Percentiles rank a stretch among this genome's conserved stretches.
phyloP scores from a whole-genome alignment of 1,284 basidiomycete genomes.

The Apiotrichum veenhuisii region DNA sequence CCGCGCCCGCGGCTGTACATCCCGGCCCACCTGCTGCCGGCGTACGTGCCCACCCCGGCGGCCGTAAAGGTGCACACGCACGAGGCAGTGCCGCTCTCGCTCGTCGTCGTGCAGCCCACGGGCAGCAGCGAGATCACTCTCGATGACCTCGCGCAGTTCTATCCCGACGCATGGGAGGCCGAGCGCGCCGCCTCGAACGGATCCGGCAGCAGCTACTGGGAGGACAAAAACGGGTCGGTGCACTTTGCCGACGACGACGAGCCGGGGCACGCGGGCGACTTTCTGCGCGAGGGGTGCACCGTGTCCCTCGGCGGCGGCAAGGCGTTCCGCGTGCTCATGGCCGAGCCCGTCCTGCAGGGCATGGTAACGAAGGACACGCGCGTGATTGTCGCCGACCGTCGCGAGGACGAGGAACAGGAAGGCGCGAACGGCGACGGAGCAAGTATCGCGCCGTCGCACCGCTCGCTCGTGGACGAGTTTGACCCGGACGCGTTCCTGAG shows the following conservation, averaged over 20 bases:
- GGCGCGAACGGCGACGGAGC: conserved; percentile 15
- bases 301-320: conserved; percentile 11
- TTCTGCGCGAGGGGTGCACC: conserved; percentile 14
- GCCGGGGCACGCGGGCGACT: conserved; percentile 6
- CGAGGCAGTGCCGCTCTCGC: conserved; percentile 34
- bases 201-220: background rate
- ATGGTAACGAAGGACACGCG: conserved; percentile 55
- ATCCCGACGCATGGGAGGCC: conserved; percentile 4
- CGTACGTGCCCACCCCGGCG: conserved; percentile 28
- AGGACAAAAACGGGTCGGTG: conserved; percentile 5
- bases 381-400: conserved; percentile 55
- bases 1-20: conserved; percentile 22
- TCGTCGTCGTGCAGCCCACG: conserved; percentile 40
- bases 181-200: conserved; percentile 5
- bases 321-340: conserved; percentile 46
- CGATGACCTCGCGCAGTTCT: conserved; percentile 19
- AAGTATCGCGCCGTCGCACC: conserved; percentile 29
- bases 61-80: conserved; percentile 27
- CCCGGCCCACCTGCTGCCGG: conserved; percentile 32
- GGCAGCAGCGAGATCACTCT: conserved; percentile 23
- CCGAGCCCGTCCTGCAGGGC: conserved; percentile 71
- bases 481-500: conserved; percentile 32
- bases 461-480: conserved; percentile 32
- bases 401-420: conserved; percentile 19
- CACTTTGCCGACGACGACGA: conserved; percentile 16